Evolutionary conservation across 257 asterid species (phyloP), one percentile per base, ranked within the genome.

Genomic region (Capsicum pubescens): DNA sequence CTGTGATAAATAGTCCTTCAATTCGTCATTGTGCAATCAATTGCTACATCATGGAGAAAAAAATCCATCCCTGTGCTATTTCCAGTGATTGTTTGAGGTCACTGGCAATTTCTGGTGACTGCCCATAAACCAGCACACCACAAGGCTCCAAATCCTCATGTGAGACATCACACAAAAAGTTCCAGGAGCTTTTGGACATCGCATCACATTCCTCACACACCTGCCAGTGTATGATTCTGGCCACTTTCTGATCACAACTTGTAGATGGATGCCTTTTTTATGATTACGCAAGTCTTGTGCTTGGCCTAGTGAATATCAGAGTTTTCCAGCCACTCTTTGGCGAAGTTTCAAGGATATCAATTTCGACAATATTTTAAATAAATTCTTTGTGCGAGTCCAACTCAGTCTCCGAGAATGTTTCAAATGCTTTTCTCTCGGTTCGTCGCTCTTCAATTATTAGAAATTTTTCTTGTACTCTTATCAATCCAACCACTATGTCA

Each of bases 41-140:
- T 32, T 3, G 32, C 32, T 42, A 16, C 0, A 16, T 42, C 60
- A 13, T 16, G 78, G 55, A 69, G 32, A 15, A 69, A 1, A 68
- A 9, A 42, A 8, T 8, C 4, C 15, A 69, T 69, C 55, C 55
- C 32, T 39, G 32, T 0, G 6, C 32, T 69, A 69, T 16, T 60
- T 8, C 67, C 67, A 57, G 35, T 59, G 67, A 60, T 60, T 60
- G 64, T 69, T 69, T 19, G 15, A 69, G 26, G 32, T 69, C 78
- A 3, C 55, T 39, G 78, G 54, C 50, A 39, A 39, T 16, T 69
- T 42, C 55, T 69, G 78, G 32, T 69, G 55, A 42, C 55, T 42
- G 14, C 55, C 55, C 15, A 39, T 69, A 69, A 16, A 69, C 35
- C 55, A 9, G 55, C 55, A 16, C 15, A 16, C 32, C 54, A 69